A percentile compares a stretch with the other conserved stretches of the same genome.
These are phyloP conservation scores for Saccharomyces pastorianus DNA, from an alignment of 1,139 yeast genomes.

Conservation along the genomic window DNA sequence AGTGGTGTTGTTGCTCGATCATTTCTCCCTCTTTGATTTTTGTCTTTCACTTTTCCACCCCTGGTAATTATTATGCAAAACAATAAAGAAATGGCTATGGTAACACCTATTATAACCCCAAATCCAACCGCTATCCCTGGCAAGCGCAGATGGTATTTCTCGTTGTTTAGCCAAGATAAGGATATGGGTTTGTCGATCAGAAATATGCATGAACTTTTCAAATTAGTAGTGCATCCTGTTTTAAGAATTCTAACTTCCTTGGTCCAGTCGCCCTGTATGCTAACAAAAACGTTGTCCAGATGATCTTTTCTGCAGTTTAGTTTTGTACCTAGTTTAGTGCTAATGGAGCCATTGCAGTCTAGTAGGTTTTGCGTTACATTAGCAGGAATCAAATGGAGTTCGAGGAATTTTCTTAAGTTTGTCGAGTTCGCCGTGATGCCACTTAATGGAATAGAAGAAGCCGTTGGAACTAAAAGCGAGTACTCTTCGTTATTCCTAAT, in stretches of 20 bases:
- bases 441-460: constrained; percentile 43
- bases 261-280: constrained; percentile 41
- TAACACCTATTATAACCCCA: constrained; percentile 52
- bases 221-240: constrained; percentile 56
- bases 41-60: background rate
- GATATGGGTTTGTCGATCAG: constrained; percentile 62
- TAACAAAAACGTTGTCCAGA: constrained; percentile 31
- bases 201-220: constrained; percentile 49
- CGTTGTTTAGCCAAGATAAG: constrained; percentile 51
- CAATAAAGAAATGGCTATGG: constrained; percentile 33
- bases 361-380: constrained; percentile 37
- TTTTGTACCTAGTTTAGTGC: constrained; percentile 38
- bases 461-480: constrained; percentile 70
- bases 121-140: constrained; percentile 61
- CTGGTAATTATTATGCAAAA: constrained; percentile 20
- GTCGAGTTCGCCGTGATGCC: constrained; percentile 27
- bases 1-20: background rate
- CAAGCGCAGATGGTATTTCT: constrained; percentile 47
- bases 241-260: constrained; percentile 58
- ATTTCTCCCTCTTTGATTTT: background rate
- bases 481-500: constrained; percentile 29
- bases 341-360: constrained; percentile 38
- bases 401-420: constrained; percentile 46
- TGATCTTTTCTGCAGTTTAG: constrained; percentile 39
- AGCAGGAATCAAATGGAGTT: constrained; percentile 63